Evolutionary conservation across 2,329 filamentous ascomycete species (phyloP).

Genomic region (Cordyceps fumosorosea): DNA sequence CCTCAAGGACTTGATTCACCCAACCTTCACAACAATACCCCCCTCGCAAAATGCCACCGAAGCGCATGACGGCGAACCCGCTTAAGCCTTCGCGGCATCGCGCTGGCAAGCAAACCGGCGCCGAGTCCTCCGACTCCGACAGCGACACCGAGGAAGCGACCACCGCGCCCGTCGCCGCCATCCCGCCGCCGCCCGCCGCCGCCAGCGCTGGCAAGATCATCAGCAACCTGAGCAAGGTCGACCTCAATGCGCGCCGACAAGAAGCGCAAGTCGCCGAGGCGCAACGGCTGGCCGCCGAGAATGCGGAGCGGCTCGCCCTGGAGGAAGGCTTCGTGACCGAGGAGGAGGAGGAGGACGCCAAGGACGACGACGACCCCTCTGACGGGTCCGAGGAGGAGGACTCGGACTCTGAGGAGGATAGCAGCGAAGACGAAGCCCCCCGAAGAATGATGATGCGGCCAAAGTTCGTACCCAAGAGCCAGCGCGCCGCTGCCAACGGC

Average conservation of each 20-base stretch:
- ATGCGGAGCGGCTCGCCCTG: constrained; percentile 44
- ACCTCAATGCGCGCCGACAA: constrained; percentile 41
- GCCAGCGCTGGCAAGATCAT: constrained; percentile 51
- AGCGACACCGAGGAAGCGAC: constrained; percentile 35
- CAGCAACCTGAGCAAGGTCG: constrained; percentile 45
- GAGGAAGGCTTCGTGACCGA: constrained; percentile 61
- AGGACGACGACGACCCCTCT: constrained; percentile 15
- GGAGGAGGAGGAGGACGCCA: constrained; percentile 33
- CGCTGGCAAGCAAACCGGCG: constrained; percentile 67
- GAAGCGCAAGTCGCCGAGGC: constrained; percentile 41
- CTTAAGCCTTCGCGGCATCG: constrained; percentile 73
- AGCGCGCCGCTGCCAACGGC: constrained; percentile 33
- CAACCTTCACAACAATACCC: background rate
- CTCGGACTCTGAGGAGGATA: constrained; percentile 34
- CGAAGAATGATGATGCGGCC: constrained; percentile 53
- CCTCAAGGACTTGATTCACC: background rate
- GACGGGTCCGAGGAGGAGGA: constrained; percentile 34
- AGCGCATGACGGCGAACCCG: constrained; percentile 91
- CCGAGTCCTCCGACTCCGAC: constrained; percentile 48
- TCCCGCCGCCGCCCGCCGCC: constrained; percentile 51
- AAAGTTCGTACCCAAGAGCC: constrained; percentile 56
- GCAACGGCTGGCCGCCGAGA: constrained; percentile 40
- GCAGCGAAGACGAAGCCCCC: constrained; percentile 51
- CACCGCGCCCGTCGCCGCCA: constrained; percentile 24
- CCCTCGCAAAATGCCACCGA: constrained; percentile 51